Percentiles rank a stretch among this genome's conserved stretches.
Evolutionary conservation across 1,284 basidiomycete genomes (phyloP).

Genomic region (Apiotrichum sp.): DNA sequence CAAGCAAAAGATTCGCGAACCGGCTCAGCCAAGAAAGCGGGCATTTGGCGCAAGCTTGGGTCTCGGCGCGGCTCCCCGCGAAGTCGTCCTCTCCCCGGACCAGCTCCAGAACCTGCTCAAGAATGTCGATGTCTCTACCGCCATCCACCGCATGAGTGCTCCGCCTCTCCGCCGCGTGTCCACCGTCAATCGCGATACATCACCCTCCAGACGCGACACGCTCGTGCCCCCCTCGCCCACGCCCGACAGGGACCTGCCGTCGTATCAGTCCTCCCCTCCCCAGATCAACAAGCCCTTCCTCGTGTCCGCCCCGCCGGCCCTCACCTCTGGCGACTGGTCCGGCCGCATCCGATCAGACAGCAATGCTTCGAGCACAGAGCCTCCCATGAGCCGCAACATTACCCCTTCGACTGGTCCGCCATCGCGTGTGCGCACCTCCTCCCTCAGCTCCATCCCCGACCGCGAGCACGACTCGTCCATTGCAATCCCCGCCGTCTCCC

Average conservation of each 20-base stretch:
- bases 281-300: slow-evolving; percentile 19
- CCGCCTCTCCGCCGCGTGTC: background rate
- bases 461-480: background rate
- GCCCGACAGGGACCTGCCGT: background rate
- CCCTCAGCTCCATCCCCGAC: background rate
- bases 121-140: slow-evolving; percentile 35
- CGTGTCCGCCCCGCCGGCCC: slow-evolving; percentile 35
- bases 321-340: slow-evolving; percentile 20
- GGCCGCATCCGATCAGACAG: slow-evolving; percentile 16
- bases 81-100: slow-evolving; percentile 26
- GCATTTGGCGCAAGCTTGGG: slow-evolving; percentile 33
- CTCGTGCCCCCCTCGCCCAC: background rate
- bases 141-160: slow-evolving; percentile 26
- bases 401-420: slow-evolving; percentile 15
- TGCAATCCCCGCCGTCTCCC: background rate
- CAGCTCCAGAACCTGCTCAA: slow-evolving; percentile 37
- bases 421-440: slow-evolving; percentile 37
- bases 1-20: background rate
- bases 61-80: slow-evolving; percentile 14
- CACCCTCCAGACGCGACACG: slow-evolving; percentile 4
- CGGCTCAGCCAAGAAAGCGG: background rate
- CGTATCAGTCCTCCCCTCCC: slow-evolving; percentile 8
- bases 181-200: background rate
- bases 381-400: slow-evolving; percentile 3
- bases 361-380: background rate